Evolutionary conservation across 192 early-diverging fungal genomes (phyloP), one percentile per base, ranked within the genome.

Genomic region (Backusella mclennaniae): DNA sequence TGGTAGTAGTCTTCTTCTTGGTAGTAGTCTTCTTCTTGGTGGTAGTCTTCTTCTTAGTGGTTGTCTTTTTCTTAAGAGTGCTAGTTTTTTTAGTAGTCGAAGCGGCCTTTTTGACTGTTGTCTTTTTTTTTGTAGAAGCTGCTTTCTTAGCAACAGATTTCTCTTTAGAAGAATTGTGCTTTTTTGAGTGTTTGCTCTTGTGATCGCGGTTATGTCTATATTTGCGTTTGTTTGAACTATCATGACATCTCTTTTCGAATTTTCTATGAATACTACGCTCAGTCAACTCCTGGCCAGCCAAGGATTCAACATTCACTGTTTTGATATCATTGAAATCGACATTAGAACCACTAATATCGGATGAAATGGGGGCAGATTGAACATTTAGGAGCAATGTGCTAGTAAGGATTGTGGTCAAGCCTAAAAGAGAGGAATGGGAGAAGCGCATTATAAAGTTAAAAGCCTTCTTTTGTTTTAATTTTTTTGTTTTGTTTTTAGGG

Each of bases 361-460:
- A 12, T 31, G 42, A 49, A 39, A 71, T 31, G 33, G 70, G 70
- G 14, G 8, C 39, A n/a, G 70, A 36, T 26, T 42, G 41, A 39
- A 49, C 70, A 0, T 71, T 41, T 29, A 49, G 46, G 26, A 71
- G 41, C 29, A 71, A 31, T 15, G 70, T 26, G 8, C 39, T 42
- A 31, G 70, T 49, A 31, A 71, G 41, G 23, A 71, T 41, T 42
- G 70, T 49, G 26, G 42, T 42, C 33, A 44, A 71, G 31, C 39
- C 42, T 19, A 71, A 71, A 49, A 71, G 70, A 71, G 70, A 71
- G 70, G 70, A 71, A 71, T 44, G 70, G 15, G 29, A 44, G 44
- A 71, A 49, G 26, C 70, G 70, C 70, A 71, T 71, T 31, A 23
- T 63, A 11, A 29, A 26, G 9, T 12, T 63, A 26, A 63, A 63